phyloP scores from a whole-genome alignment of 805 yeast species.

The Millerago galiae region DNA sequence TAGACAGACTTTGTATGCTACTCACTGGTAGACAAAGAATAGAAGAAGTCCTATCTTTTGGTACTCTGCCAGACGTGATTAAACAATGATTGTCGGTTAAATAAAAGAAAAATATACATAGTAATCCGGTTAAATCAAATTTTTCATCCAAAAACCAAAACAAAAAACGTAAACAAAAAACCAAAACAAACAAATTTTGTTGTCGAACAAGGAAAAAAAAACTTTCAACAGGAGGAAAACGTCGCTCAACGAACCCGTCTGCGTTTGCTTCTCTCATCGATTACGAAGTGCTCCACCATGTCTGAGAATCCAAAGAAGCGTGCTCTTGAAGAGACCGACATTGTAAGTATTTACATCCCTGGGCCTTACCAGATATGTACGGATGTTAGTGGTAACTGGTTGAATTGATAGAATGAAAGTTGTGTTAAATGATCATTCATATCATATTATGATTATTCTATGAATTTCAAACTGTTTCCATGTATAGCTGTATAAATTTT shows the following conservation, averaged over 20 bases:
- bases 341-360: slow-evolving; percentile 5
- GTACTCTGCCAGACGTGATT: slow-evolving; percentile 62
- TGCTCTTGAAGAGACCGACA: slow-evolving; percentile 7
- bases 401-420: no score
- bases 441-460: no score
- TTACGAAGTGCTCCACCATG: slow-evolving; percentile 1
- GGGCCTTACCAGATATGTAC: not conserved
- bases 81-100: slow-evolving; percentile 37
- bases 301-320: slow-evolving; percentile 8
- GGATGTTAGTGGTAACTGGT: no score
- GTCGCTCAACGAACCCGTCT: no score
- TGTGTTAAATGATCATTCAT: no score
- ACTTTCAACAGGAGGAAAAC: no score
- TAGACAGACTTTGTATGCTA: slow-evolving; percentile 83
- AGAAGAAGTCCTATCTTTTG: slow-evolving; percentile 71
- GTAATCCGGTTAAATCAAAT: not conserved
- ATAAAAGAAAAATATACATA: not conserved
- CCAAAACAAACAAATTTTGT: slow-evolving; percentile 5
- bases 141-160: slow-evolving; percentile 7
- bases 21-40: slow-evolving; percentile 60
- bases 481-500: no score
- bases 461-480: no score
- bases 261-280: no score
- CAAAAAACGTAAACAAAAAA: slow-evolving; percentile 8
- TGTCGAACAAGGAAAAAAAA: not conserved